phyloP scores from a whole-genome alignment of 768 basidiomycete genomes.

The Lyophyllum atratum region DNA sequence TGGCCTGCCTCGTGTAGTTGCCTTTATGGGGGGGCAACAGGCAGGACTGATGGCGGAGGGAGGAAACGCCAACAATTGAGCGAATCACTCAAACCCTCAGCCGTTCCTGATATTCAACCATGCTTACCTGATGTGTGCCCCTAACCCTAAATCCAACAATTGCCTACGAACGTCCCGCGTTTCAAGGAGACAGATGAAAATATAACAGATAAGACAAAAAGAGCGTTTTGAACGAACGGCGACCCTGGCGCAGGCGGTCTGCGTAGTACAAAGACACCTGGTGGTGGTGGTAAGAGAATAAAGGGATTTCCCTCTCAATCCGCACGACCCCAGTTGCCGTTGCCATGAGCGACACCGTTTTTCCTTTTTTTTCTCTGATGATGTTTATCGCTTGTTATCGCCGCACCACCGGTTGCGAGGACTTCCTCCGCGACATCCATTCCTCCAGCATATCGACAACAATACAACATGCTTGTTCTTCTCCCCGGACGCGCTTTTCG shows the following conservation, averaged over 20 bases:
- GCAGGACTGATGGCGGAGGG: conserved; percentile 20
- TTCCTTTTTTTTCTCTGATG: background rate
- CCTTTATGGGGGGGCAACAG: conserved; percentile 36
- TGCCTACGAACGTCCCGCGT: conserved; percentile 6
- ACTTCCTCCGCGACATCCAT: no score
- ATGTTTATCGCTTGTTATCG: no score
- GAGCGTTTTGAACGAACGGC: background rate
- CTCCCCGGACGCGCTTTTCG: no score
- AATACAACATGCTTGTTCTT: no score
- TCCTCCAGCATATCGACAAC: no score
- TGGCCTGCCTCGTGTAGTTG: conserved; percentile 50
- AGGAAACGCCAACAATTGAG: conserved; percentile 14
- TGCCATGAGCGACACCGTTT: conserved; percentile 9
- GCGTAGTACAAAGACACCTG: background rate
- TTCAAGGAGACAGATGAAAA: conserved; percentile 4
- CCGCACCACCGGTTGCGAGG: background rate
- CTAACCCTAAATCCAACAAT: conserved; percentile 12
- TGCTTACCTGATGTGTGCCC: conserved; percentile 17
- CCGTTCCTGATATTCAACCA: conserved; percentile 29
- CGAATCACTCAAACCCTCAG: conserved; percentile 10
- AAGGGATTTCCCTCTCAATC: background rate
- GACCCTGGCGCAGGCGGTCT: background rate
- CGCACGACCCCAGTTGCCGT: conserved; percentile 4
- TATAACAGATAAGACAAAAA: background rate
- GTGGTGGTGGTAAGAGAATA: conserved; percentile 10